phyloP scores from a whole-genome alignment of 2,329 filamentous ascomycete genomes.

The Blastomyces emzantsi region DNA sequence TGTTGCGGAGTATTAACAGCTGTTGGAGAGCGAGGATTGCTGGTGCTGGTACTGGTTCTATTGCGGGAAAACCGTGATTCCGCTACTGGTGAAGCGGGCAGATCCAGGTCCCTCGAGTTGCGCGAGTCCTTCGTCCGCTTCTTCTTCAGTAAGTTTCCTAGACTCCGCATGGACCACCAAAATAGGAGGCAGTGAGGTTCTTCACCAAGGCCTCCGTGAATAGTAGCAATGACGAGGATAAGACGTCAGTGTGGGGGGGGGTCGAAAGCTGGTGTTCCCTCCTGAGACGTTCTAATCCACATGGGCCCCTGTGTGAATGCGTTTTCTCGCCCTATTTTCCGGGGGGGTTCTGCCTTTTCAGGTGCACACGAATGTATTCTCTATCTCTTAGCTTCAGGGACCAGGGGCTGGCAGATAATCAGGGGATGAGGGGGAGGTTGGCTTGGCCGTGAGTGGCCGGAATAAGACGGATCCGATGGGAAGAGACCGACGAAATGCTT shows the following conservation, averaged over 20 bases:
- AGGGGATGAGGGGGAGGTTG: neutral
- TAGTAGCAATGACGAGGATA: neutral
- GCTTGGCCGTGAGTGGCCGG: neutral
- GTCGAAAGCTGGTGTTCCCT: neutral
- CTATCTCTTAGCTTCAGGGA: neutral
- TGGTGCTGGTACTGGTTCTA: constrained; percentile 7
- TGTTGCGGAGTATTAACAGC: constrained; percentile 9
- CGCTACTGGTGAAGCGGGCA: constrained; percentile 16
- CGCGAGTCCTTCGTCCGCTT: constrained; percentile 89
- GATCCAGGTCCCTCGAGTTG: constrained; percentile 30
- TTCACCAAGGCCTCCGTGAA: neutral
- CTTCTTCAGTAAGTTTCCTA: constrained; percentile 90
- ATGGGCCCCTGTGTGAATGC: neutral
- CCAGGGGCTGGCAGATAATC: neutral
- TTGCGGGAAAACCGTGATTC: constrained; percentile 20
- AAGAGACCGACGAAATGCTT: neutral
- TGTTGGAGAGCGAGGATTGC: constrained; percentile 15
- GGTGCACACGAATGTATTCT: neutral
- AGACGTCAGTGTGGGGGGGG: neutral
- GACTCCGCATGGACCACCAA: constrained; percentile 64
- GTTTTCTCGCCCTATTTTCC: neutral
- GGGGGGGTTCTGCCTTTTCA: neutral
- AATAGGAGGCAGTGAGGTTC: constrained; percentile 4
- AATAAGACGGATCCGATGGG: constrained; percentile 3
- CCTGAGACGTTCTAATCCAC: neutral